Evolutionary conservation across 345 rosid genomes (phyloP).

Genomic region (Cochlearia excelsa): DNA sequence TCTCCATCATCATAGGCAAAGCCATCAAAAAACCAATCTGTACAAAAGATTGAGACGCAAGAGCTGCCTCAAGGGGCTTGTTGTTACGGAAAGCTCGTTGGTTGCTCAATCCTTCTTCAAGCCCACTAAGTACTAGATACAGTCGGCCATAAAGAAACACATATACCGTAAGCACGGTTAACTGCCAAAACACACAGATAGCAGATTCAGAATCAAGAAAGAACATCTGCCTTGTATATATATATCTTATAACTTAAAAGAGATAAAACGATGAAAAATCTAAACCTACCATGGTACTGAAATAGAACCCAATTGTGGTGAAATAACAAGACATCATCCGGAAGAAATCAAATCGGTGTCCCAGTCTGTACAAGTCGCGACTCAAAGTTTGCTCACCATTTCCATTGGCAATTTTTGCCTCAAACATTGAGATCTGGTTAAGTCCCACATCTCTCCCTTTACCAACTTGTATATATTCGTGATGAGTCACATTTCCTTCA

Average conservation of each 20-base stretch:
- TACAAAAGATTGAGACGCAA: slow-evolving; percentile 68
- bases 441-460: slow-evolving; percentile 95
- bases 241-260: background rate
- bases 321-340: slow-evolving; percentile 82
- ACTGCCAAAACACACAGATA: slow-evolving; percentile 38
- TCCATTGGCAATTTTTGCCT: slow-evolving; percentile 88
- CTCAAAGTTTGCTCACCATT: slow-evolving; percentile 89
- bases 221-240: background rate
- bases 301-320: slow-evolving; percentile 89
- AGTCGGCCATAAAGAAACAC: slow-evolving; percentile 62
- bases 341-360: slow-evolving; percentile 87
- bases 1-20: slow-evolving; percentile 75
- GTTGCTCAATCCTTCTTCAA: slow-evolving; percentile 48
- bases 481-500: slow-evolving; percentile 83
- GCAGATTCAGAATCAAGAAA: slow-evolving; percentile 15
- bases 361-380: slow-evolving; percentile 76
- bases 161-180: slow-evolving; percentile 58
- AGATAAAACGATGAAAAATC: background rate
- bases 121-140: slow-evolving; percentile 59
- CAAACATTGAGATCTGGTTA: slow-evolving; percentile 85
- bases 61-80: slow-evolving; percentile 54
- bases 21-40: slow-evolving; percentile 66
- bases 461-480: slow-evolving; percentile 93
- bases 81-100: slow-evolving; percentile 43
- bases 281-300: slow-evolving; percentile 71